Percentiles rank a stretch among this genome's conserved stretches.
Conservation (phyloP, 805 yeast genomes). For the Blastobotrys muscicola region DNA sequence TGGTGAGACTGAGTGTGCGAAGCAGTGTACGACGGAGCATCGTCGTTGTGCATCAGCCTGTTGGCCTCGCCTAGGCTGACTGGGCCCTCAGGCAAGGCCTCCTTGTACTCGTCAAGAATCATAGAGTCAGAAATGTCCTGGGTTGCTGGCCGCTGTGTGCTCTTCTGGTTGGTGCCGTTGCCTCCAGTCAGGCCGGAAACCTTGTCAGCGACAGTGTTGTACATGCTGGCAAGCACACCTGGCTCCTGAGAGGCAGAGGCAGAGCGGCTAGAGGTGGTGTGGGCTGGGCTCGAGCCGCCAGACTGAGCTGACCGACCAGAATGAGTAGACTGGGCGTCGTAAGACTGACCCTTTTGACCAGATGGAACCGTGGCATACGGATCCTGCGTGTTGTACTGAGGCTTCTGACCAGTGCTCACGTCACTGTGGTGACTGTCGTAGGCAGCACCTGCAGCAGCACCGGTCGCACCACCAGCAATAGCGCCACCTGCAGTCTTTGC, state of each 20-base stretch:
- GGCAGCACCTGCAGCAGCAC: conserved; percentile 4
- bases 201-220: neutral
- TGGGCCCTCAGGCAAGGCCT: neutral
- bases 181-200: neutral
- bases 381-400: too few species aligned
- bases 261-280: conserved; percentile 1
- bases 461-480: conserved; percentile 4
- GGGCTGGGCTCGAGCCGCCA: conserved; percentile 1
- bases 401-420: too few species aligned
- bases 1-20: neutral
- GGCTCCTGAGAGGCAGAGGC: conserved; percentile 2
- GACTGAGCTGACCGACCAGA: neutral
- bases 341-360: too few species aligned
- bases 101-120: neutral
- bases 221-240: neutral
- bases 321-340: too few species aligned
- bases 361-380: too few species aligned
- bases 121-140: neutral
- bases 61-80: too few species aligned
- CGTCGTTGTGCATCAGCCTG: too few species aligned
- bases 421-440: neutral
- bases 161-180: conserved; percentile 1
- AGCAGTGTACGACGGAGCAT: conserved; percentile 1
- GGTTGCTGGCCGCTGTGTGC: neutral
- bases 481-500: conserved; percentile 1